phyloP scores from a whole-genome alignment of 2,329 filamentous ascomycete species.

The Pseudopithomyces maydicus region DNA sequence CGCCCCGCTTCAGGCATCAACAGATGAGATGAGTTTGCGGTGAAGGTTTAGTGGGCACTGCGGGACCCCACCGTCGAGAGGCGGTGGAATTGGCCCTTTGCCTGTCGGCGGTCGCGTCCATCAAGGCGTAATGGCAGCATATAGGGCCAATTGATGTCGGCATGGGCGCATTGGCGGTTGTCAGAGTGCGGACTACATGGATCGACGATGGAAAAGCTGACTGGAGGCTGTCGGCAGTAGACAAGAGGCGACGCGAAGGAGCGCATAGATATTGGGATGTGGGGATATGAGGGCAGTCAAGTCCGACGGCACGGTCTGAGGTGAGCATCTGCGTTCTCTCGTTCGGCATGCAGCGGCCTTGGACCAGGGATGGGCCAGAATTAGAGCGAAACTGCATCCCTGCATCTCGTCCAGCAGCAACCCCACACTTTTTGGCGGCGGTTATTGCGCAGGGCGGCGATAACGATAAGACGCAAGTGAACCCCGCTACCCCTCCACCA shows the following conservation, averaged over 20 bases:
- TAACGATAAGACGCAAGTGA: conserved; percentile 4
- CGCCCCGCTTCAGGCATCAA: no score
- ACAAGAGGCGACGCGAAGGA: conserved; percentile 1
- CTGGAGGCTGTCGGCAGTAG: not conserved
- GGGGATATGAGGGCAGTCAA: not conserved
- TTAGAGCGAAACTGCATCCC: conserved; percentile 2
- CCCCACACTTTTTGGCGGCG: conserved; percentile 9
- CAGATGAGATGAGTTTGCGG: no score
- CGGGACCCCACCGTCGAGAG: no score
- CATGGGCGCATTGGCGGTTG: no score
- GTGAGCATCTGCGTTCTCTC: not conserved
- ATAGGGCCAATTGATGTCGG: no score
- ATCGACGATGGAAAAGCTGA: not conserved
- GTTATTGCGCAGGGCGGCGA: conserved; percentile 10
- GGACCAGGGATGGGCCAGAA: not conserved
- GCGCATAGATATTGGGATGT: not conserved
- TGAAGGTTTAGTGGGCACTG: no score
- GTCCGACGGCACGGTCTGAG: conserved; percentile 6
- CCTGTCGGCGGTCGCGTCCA: no score
- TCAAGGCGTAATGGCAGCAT: no score
- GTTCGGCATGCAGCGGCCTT: conserved; percentile 5
- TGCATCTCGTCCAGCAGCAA: conserved; percentile 3
- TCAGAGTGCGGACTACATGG: not conserved
- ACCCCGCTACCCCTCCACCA: conserved; percentile 7
- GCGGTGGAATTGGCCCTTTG: no score